Evolutionary conservation across 192 early-diverging fungal species (phyloP).

Genomic region (Nowakowskiella sp.): DNA sequence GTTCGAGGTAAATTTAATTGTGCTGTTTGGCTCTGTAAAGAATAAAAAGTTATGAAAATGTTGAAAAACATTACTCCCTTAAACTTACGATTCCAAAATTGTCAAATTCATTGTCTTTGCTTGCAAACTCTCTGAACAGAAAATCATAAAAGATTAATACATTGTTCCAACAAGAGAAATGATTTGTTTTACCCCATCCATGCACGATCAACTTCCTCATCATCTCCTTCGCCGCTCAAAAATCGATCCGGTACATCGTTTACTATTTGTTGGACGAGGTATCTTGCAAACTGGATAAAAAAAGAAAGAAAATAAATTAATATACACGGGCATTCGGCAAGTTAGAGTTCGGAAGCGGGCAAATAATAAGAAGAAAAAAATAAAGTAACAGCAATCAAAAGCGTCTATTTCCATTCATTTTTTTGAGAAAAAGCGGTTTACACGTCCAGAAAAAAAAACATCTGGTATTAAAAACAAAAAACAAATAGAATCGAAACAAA

Average conservation of each 20-base stretch:
- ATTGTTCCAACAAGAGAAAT: background rate
- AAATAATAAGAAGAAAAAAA: conserved; percentile 1
- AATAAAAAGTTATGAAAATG: no score
- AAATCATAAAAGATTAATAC: background rate
- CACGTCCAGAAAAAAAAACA: background rate
- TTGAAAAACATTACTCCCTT: no score
- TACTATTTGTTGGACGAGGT: conserved; percentile 60
- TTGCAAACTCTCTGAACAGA: conserved; percentile 20
- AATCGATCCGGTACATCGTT: conserved; percentile 64
- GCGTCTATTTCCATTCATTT: no score
- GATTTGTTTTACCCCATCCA: conserved; percentile 42
- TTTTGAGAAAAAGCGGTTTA: no score
- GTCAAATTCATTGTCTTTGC: conserved; percentile 32
- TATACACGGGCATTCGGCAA: no score
- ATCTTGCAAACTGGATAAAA: conserved; percentile 54
- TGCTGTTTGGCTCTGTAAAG: no score
- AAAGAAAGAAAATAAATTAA: background rate
- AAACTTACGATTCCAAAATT: no score
- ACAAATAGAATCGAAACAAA: background rate
- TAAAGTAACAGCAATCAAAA: conserved; percentile 16
- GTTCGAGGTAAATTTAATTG: no score
- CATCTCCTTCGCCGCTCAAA: conserved; percentile 39
- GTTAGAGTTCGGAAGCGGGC: background rate
- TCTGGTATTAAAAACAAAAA: background rate
- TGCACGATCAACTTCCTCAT: conserved; percentile 54